phyloP scores from a whole-genome alignment of 176 grass and related monocot species.

The Triticum monococcum region DNA sequence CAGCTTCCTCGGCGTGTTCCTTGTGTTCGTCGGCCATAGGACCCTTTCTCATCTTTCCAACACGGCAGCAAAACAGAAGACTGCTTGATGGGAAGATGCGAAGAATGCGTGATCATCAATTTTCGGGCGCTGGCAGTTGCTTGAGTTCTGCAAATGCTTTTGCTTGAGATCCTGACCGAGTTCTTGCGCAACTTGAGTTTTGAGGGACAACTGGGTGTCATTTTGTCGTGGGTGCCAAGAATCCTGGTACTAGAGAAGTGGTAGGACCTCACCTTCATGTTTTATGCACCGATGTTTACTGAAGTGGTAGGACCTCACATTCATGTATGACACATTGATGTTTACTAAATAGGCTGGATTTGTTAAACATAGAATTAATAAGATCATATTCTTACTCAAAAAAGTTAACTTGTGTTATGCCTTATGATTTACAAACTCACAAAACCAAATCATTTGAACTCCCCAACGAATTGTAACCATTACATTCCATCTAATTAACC shows the following conservation, averaged over 20 bases:
- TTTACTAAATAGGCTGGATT: constrained; percentile 32
- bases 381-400: not conserved
- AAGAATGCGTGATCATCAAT: not conserved
- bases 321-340: constrained; percentile 32
- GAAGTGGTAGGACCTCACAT: constrained; percentile 38
- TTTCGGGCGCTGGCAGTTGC: constrained; percentile 16
- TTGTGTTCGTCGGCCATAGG: constrained; percentile 83
- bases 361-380: constrained; percentile 34
- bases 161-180: constrained; percentile 30
- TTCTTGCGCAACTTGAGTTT: constrained; percentile 36
- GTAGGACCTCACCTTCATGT: constrained; percentile 41
- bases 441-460: too few species aligned
- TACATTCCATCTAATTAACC: too few species aligned
- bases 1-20: constrained; percentile 55
- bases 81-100: constrained; percentile 48
- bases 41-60: constrained; percentile 68
- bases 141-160: not conserved
- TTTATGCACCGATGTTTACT: constrained; percentile 18
- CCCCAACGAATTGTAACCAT: too few species aligned
- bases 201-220: constrained; percentile 18
- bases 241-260: constrained; percentile 36
- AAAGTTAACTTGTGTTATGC: not conserved
- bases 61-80: constrained; percentile 66
- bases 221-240: constrained; percentile 20
- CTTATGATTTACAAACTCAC: too few species aligned